Base-by-base conservation (phyloP, 495 filamentous ascomycete species). In the Talaromyces thailandensis region DNA sequence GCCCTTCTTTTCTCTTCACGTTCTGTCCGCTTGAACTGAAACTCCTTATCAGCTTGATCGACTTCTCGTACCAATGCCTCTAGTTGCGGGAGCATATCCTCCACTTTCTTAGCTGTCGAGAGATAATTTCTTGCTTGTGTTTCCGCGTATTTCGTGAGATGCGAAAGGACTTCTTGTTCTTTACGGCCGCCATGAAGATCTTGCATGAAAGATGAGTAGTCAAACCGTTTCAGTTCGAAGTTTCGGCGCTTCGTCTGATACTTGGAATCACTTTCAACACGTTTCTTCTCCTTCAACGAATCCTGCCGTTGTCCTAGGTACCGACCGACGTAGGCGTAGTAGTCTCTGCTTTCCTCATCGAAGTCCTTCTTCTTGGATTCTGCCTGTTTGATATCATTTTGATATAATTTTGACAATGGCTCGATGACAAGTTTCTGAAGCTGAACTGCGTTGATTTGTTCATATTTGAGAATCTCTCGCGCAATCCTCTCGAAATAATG, bases 151-250 rank as follows among this genome's bases (percentile, higher is more conserved):
- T 89, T 93, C 21, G 94, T 98, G 45, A 99, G 79, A 71, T 96
- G 92, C 14, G 95, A 98, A 24, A 99, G 78, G 23, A 99, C 89
- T 70, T 98, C 94, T 70, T 98, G 94, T 66, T 99, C 95, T 69
- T 98, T 98, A 63, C 94, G 89, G 29, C 94, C 94, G 25, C 94
- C 94, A 67, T 97, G 94, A 11, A 99, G 80, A 77, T 99, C 94
- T 64, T 97, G 93, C 92, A 99, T 96, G 71, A 98, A 99, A 11
- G 92, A 96, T 18, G 92, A 97, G 73, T 99, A 99, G 75, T 99
- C 94, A 63, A 99, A 99, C 9, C 95, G 88, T 75, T 92, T 97
- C 43, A 99, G 78, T 74, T 99, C 94, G 66, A 97, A 99, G 63
- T 90, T 96, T 40, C 88, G 87, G 58, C 93, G 86, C 70, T 96